Base-by-base conservation (phyloP, 345 rosid genomes). In the Salix udensis region DNA sequence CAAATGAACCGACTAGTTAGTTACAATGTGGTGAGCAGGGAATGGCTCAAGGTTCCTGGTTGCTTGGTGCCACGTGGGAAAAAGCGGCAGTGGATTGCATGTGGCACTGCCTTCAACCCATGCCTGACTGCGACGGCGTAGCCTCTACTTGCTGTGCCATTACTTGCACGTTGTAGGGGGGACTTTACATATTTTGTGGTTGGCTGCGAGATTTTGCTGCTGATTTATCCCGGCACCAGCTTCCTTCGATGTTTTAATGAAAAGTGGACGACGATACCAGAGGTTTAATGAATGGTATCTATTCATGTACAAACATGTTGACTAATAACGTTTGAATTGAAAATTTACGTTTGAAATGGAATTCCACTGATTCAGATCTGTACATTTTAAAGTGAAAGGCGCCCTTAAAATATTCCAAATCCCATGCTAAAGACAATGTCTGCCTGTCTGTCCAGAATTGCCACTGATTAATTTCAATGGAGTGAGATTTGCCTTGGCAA, bases 41-140 rank as follows among this genome's bases (percentile, higher is more conserved):
- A 96, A 76, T 96, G 99, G 97, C 74, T 77, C 61, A 91, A 92
- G 87, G 95, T 93, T 80, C 98, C 99, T 18, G 88, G 92, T 66
- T 96, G 96, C 53, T 64, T 85, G 61, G 88, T 91, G 75, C 98
- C 97, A 2, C 84, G 86, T 15, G 92, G 94, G 68, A 88, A 88
- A 70, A 96, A 88, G 84, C 79, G 96, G 73, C 98, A 88, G 76
- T 93, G 98, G 99, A 89, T 96, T 66, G 94, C 98, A 1, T 92
- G 95, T 3, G 98, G 99, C 42, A 88, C 99, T 36, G 95, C 97
- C 36, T 96, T 96, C 81, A 81, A 89, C 50, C 98, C 99, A 2
- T 91, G 92, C 83, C 87, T 86, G 31, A 85, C 93, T 36, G 93
- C 93, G 70, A 81, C 74, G 26, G 90, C 94, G 75, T 94, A 84